Conservation (phyloP, 805 yeast genomes). For the Candida manassasensis region DNA sequence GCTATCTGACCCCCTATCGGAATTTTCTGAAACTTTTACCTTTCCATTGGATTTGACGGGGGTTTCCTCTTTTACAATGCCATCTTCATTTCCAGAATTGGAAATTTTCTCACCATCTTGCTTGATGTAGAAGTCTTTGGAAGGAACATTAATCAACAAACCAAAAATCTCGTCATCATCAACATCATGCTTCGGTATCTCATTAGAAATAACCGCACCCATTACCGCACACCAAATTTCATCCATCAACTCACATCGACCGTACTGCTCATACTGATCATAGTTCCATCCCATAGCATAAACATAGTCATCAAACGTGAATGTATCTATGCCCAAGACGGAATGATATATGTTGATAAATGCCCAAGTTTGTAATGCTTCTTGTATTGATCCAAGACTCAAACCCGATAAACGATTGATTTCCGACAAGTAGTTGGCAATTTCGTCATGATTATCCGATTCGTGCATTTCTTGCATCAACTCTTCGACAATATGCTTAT, state of each 20-base stretch:
- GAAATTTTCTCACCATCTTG: slow-evolving; percentile 16
- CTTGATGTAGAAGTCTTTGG: slow-evolving; percentile 20
- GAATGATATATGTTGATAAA: slow-evolving; percentile 68
- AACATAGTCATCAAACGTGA: slow-evolving; percentile 75
- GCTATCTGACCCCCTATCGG: slow-evolving; percentile 20
- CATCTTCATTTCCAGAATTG: slow-evolving; percentile 17
- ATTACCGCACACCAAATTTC: slow-evolving; percentile 68
- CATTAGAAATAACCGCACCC: slow-evolving; percentile 47
- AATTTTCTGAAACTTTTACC: slow-evolving; percentile 10
- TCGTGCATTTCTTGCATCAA: slow-evolving; percentile 3
- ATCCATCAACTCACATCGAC: slow-evolving; percentile 50
- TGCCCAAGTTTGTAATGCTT: slow-evolving; percentile 66
- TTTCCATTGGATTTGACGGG: slow-evolving; percentile 11
- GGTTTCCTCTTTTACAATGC: slow-evolving; percentile 18
- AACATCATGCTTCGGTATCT: slow-evolving; percentile 22
- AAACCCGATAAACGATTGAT: slow-evolving; percentile 9
- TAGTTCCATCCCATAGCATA: slow-evolving; percentile 49
- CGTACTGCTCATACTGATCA: slow-evolving; percentile 33
- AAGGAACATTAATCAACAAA: slow-evolving; percentile 28
- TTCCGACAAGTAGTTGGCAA: slow-evolving; percentile 6
- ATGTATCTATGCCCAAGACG: slow-evolving; percentile 61
- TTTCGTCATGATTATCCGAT: slow-evolving; percentile 7
- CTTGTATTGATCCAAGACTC: slow-evolving; percentile 23
- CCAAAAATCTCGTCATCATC: slow-evolving; percentile 29
- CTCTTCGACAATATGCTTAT: slow-evolving; percentile 12